Conservation (phyloP, 768 basidiomycete species). For the Sarcodon sp. region DNA sequence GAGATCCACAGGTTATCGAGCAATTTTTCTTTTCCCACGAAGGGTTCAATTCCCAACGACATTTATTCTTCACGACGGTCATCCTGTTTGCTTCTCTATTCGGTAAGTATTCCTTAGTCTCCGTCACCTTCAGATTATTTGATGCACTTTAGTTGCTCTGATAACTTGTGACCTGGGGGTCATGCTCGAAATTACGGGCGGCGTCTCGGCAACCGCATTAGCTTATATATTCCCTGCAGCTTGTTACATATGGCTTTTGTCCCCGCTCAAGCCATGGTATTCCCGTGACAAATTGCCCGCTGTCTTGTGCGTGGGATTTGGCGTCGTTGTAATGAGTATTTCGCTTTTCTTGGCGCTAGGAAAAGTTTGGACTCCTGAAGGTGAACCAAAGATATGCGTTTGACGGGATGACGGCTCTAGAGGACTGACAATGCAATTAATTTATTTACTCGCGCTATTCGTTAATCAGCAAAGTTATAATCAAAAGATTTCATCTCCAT, state of each 20-base stretch:
- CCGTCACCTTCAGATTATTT: conserved; percentile 1
- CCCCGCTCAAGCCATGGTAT: conserved; percentile 45
- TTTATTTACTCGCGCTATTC: background rate
- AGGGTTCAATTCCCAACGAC: conserved; percentile 68
- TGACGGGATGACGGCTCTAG: conserved; percentile 17
- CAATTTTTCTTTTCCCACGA: conserved; percentile 92
- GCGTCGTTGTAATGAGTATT: conserved; percentile 60
- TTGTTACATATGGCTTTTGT: conserved; percentile 70
- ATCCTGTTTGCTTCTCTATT: conserved; percentile 76
- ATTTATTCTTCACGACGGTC: conserved; percentile 81
- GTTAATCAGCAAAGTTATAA: background rate
- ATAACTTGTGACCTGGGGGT: conserved; percentile 96
- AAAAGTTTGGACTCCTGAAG: conserved; percentile 68
- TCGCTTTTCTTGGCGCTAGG: conserved; percentile 66
- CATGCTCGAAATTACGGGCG: conserved; percentile 97
- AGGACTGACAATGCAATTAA: background rate
- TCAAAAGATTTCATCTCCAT: background rate
- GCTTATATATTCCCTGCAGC: conserved; percentile 89
- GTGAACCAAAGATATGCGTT: conserved; percentile 59
- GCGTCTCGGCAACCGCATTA: conserved; percentile 82
- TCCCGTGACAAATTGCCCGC: conserved; percentile 69
- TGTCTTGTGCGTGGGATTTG: conserved; percentile 58
- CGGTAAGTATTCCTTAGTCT: conserved; percentile 29
- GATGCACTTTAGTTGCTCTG: conserved; percentile 51
- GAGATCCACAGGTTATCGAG: conserved; percentile 62